Conservation (phyloP, 1,284 basidiomycete species). For the Porodaedalea pini region DNA sequence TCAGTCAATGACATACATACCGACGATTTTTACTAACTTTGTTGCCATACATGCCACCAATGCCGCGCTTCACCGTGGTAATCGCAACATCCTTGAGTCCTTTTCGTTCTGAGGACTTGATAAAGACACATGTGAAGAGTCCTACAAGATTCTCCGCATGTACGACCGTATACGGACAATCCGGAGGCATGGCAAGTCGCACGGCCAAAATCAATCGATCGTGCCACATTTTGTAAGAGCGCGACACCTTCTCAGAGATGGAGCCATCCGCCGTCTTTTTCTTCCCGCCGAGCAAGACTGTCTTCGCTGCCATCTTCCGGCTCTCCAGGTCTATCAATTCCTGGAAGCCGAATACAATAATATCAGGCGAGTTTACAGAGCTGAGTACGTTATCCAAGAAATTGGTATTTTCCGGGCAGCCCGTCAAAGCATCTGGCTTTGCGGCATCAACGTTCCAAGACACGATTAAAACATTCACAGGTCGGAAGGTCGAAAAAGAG, state of each 20-base stretch:
- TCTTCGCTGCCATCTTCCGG: conserved; percentile 88
- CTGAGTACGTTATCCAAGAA: conserved; percentile 72
- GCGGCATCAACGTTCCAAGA: conserved; percentile 95
- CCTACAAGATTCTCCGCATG: conserved; percentile 90
- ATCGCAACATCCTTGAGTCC: conserved; percentile 70
- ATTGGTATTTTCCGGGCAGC: conserved; percentile 58
- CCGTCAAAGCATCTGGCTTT: conserved; percentile 70
- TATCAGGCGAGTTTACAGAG: conserved; percentile 75
- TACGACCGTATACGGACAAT: conserved; percentile 71
- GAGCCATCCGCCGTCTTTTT: conserved; percentile 31
- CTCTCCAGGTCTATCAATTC: conserved; percentile 94
- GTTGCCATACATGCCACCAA: conserved; percentile 92
- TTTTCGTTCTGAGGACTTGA: conserved; percentile 60
- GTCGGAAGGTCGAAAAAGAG: conserved; percentile 77
- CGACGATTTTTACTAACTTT: conserved; percentile 56
- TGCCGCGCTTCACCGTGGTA: conserved; percentile 84
- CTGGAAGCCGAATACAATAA: conserved; percentile 93
- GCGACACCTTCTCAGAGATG: conserved; percentile 76
- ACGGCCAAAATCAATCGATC: conserved; percentile 78
- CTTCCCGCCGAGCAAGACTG: conserved; percentile 69
- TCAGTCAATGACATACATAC: not conserved
- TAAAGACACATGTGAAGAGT: conserved; percentile 84
- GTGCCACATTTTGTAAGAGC: conserved; percentile 85
- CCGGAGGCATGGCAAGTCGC: conserved; percentile 61
- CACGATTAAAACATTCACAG: conserved; percentile 77